A percentile compares a stretch with the other conserved stretches of the same genome.
phyloP scores from a whole-genome alignment of 768 basidiomycete genomes.

The Lentinula detonsa region DNA sequence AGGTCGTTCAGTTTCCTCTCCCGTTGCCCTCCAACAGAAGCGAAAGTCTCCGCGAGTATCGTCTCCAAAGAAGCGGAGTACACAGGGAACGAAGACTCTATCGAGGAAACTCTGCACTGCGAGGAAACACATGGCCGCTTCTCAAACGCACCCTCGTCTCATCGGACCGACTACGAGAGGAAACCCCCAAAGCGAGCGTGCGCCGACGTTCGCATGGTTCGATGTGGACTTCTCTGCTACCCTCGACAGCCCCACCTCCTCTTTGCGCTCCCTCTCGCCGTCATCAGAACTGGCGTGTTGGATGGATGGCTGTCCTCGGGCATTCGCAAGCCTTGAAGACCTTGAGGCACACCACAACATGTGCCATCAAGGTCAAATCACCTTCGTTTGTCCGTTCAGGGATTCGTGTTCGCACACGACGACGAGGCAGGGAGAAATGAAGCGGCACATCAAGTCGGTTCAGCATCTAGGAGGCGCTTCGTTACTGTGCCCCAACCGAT shows the following conservation, averaged over 20 bases:
- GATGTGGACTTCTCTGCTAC: neutral
- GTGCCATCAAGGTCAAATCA: neutral
- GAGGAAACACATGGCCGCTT: neutral
- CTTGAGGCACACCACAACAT: neutral
- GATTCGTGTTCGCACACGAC: neutral
- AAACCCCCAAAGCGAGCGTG: neutral
- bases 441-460: neutral
- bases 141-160: neutral
- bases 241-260: neutral
- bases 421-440: neutral
- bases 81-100: neutral
- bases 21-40: neutral
- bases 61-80: neutral
- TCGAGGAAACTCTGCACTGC: neutral
- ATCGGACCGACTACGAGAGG: neutral
- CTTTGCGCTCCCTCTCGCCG: neutral
- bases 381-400: neutral
- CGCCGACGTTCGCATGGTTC: neutral
- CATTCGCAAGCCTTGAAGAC: neutral
- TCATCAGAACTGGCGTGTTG: neutral
- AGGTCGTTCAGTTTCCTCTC: neutral
- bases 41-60: neutral
- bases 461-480: neutral
- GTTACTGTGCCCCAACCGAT: neutral
- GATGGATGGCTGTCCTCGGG: neutral